Base-by-base conservation (phyloP, 345 rosid species). In the Pelargonium nanum region DNA sequence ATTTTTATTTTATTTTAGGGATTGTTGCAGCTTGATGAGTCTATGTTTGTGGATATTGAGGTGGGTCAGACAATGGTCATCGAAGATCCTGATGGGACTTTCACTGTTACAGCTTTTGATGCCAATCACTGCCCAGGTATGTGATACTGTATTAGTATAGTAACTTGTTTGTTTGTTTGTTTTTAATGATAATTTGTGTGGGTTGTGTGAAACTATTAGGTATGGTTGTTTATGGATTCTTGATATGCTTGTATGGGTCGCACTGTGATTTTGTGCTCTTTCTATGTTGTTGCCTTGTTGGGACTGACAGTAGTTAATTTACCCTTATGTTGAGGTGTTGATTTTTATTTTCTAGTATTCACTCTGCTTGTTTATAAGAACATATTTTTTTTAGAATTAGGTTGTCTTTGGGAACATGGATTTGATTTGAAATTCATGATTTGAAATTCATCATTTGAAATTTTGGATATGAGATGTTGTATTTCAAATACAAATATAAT, bases 91-190 rank as follows among this genome's bases (percentile, higher is more conserved):
- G 81, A 81, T 64, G 93, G 93, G 20, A 69, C 74, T 13, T 90
- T 87, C 44, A 68, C 66, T 0, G 89, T 87, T 23, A 77, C 88
- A 4, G 93, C 96, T 59, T 81, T 79, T 45, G 97, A 87, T 75
- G 93, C 95, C 20, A 83, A 85, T 77, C 97, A 90, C 55, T 87
- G 95, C 56, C 85, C 92, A 22, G 88, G 97, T 89, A 67, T 45
- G 19, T 53, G 2, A 26, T n/a, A 17, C 24, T 48, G 26, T 21
- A 26, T 7, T 10, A 22, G 16, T 62, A 59, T 10, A 22, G 16
- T 62, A 59, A n/a, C 22, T 4, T 32, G 70, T 51, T 19, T 10
- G 0, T 65, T 55, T 50, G 2, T 20, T 60, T 1, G 1, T 25
- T 25, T 24, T 54, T 2, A 0, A 1, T 22, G 15, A 2, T 40